Evolutionary conservation across 306 rosid genomes (phyloP).

Genomic region (Lathyrus aphaca): DNA sequence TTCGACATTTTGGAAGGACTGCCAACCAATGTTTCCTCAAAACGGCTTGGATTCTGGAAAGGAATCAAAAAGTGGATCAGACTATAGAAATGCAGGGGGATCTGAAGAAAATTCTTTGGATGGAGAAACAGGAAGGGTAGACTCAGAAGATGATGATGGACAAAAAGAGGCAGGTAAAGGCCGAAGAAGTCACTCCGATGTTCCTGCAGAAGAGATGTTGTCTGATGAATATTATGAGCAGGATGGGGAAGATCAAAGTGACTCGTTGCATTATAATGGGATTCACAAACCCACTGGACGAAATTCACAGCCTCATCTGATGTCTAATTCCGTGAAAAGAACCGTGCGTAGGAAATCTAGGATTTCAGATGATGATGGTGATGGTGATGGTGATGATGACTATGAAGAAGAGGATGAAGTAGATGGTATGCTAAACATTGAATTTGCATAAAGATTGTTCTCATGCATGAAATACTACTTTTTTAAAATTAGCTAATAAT

Average conservation of each 20-base stretch:
- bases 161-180: constrained; percentile 64
- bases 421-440: constrained; percentile 64
- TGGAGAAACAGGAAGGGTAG: constrained; percentile 70
- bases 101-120: constrained; percentile 73
- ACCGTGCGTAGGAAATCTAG: constrained; percentile 58
- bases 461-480: constrained; percentile 15
- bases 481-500: constrained; percentile 20
- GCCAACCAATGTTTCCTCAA: constrained; percentile 70
- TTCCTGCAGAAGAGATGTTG: constrained; percentile 92
- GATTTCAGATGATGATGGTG: constrained; percentile 55
- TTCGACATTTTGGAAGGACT: constrained; percentile 95
- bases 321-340: constrained; percentile 49
- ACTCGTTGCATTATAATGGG: constrained; percentile 61
- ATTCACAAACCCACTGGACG: constrained; percentile 53
- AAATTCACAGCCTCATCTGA: constrained; percentile 63
- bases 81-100: constrained; percentile 60
- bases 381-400: constrained; percentile 72
- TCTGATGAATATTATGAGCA: constrained; percentile 99
- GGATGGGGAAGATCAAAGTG: constrained; percentile 90
- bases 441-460: constrained; percentile 33
- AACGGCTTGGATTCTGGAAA: constrained; percentile 81
- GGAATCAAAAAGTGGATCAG: constrained; percentile 82
- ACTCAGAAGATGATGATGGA: constrained; percentile 78
- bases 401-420: constrained; percentile 91
- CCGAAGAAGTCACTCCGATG: constrained; percentile 71